Evolutionary conservation across 352 stramenopile species (phyloP).

Genomic region (Phytophthora kernoviae): DNA sequence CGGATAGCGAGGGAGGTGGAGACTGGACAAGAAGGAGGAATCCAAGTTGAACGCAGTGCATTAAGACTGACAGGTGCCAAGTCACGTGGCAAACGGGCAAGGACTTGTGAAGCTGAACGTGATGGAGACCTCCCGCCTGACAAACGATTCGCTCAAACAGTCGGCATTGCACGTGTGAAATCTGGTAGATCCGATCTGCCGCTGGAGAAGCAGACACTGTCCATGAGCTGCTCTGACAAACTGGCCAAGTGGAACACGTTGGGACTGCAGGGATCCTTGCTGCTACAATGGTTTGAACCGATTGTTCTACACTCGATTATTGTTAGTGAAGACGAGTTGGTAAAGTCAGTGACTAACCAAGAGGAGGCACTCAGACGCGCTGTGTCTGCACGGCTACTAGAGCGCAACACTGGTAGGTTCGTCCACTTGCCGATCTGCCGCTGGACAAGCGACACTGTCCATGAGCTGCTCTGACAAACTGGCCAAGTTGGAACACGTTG

Average conservation of each 20-base stretch:
- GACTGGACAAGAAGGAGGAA: not conserved
- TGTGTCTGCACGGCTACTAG: constrained; percentile 35
- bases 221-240: constrained; percentile 96
- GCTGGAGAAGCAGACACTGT: constrained; percentile 82
- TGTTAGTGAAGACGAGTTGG: constrained; percentile 45
- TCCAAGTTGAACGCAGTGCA: constrained; percentile 36
- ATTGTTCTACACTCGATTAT: constrained; percentile 55
- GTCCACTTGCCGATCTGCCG: constrained; percentile 89
- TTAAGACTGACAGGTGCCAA: constrained; percentile 75
- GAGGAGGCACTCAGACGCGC: constrained; percentile 52
- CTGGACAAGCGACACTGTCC: constrained; percentile 80
- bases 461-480: constrained; percentile 96
- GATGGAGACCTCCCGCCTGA: constrained; percentile 21
- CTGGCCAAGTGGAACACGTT: constrained; percentile 85
- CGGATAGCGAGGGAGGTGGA: constrained; percentile 31
- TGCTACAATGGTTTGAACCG: constrained; percentile 72
- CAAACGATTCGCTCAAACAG: constrained; percentile 67
- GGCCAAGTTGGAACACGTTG: constrained; percentile 79
- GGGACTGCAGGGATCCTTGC: constrained; percentile 82
- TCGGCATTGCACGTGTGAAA: constrained; percentile 88
- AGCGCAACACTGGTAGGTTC: constrained; percentile 16
- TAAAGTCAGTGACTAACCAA: constrained; percentile 44
- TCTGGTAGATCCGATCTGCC: constrained; percentile 92
- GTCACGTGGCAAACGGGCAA: constrained; percentile 35
- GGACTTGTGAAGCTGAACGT: not conserved